Evolutionary conservation across 805 yeast genomes (phyloP).

Genomic region (Suhomyces vadensis): DNA sequence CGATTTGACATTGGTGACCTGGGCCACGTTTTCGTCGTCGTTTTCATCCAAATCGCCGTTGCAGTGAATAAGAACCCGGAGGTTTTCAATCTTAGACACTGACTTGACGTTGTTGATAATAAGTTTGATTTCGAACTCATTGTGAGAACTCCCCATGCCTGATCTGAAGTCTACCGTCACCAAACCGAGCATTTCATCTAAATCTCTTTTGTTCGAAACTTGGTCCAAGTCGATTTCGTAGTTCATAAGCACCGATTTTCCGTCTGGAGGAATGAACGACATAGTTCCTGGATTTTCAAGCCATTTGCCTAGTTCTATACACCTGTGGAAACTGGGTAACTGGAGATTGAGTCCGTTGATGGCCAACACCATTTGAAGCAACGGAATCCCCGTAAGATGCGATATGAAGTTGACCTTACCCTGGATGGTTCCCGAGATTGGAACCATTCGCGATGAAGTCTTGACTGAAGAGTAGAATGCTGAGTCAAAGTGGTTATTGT

Average conservation of each 20-base stretch:
- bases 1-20: slow-evolving; percentile 47
- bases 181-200: slow-evolving; percentile 45
- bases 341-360: slow-evolving; percentile 49
- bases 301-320: slow-evolving; percentile 63
- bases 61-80: slow-evolving; percentile 29
- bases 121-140: slow-evolving; percentile 65
- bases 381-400: slow-evolving; percentile 77
- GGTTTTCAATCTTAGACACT: slow-evolving; percentile 34
- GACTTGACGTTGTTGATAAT: slow-evolving; percentile 38
- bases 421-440: slow-evolving; percentile 53
- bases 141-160: slow-evolving; percentile 51
- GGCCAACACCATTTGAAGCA: slow-evolving; percentile 55
- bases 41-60: slow-evolving; percentile 10
- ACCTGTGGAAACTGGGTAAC: slow-evolving; percentile 67
- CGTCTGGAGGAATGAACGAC: slow-evolving; percentile 88
- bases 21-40: slow-evolving; percentile 7
- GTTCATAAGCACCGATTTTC: slow-evolving; percentile 58
- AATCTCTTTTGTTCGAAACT: slow-evolving; percentile 19
- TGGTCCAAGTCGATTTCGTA: slow-evolving; percentile 58
- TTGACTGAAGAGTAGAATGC: slow-evolving; percentile 23
- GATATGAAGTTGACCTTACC: slow-evolving; percentile 68
- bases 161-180: slow-evolving; percentile 54
- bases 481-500: slow-evolving; percentile 19
- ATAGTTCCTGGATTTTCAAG: slow-evolving; percentile 44
- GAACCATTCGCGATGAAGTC: slow-evolving; percentile 27